Evolutionary conservation across 345 rosid species (phyloP), one percentile per base, ranked within the genome.

Genomic region (Trapa bicornis): DNA sequence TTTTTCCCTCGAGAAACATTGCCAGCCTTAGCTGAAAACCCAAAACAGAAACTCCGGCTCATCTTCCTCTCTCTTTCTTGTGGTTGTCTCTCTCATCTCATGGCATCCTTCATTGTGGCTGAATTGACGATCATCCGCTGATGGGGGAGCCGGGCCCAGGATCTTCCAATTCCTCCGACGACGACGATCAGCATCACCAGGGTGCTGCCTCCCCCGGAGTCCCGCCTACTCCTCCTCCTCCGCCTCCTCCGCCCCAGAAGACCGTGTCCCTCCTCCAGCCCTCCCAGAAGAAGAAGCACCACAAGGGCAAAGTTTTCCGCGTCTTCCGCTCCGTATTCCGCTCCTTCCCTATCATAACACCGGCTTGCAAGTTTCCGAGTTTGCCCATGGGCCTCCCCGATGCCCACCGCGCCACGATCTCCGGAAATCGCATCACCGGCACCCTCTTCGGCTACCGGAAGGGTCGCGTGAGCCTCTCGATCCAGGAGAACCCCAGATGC

Each of bases 321-420:
- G 82, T 84, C 39, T 81, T 91, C 32, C 97, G 86, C 65, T 91
- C 97, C 0, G 95, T 85, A 54, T 81, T 91, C 57, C 86, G 89
- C 9, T 82, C 92, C 0, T 80, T 88, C 52, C 95, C 97, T 3
- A 88, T 91, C 62, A 82, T 91, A 13, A 72, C 86, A 11, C 86
- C 89, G 13, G 69, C 45, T 3, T 86, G 87, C 76, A 81, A 77
- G 66, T 52, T 86, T 58, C 79, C 82, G 14, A 71, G 67, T 29
- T 66, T 79, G 66, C 77, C 75, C 0, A 75, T 74, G 0, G 74
- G 69, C 2, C 68, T 77, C 16, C 71, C 68, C 42, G 82, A 79
- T 41, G 36, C 70, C 39, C 73, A 65, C 67, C 74, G 77, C 4
- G 36, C 65, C 16, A 5, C 36, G 11, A 8, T 41, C 4, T 68